Conservation (phyloP, 1,139 yeast genomes). For the Saccharomyces hybrid region DNA sequence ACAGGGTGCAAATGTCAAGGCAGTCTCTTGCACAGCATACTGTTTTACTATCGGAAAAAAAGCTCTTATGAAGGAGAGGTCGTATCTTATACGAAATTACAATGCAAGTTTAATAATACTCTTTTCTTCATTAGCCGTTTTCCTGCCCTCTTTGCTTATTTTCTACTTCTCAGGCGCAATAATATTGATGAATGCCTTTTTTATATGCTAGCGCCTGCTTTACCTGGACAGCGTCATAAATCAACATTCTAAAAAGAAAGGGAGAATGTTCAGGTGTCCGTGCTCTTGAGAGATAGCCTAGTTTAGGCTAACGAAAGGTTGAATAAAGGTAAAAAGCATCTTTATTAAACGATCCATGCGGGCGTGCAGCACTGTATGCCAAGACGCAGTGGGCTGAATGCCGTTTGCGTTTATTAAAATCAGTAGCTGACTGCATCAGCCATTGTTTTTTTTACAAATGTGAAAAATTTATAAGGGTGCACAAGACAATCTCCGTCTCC, state of each 20-base stretch:
- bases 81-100: neutral
- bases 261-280: neutral
- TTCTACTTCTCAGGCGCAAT: neutral
- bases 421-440: no score
- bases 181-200: neutral
- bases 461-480: no score
- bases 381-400: no score
- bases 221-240: neutral
- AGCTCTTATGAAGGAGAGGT: neutral
- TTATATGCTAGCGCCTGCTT: neutral
- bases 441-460: no score
- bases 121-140: neutral
- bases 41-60: neutral
- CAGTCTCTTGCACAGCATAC: neutral
- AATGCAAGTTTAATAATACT: neutral
- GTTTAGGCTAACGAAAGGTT: no score
- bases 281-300: neutral
- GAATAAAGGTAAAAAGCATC: no score
- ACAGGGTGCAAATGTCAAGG: neutral
- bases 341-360: no score
- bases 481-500: no score
- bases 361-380: no score
- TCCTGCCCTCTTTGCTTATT: neutral
- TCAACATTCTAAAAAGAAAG: neutral
- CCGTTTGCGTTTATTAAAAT: no score